Evolutionary conservation across 495 filamentous ascomycete genomes (phyloP), one percentile per base, ranked within the genome.

Genomic region (Aspergillus coremiiformis): DNA sequence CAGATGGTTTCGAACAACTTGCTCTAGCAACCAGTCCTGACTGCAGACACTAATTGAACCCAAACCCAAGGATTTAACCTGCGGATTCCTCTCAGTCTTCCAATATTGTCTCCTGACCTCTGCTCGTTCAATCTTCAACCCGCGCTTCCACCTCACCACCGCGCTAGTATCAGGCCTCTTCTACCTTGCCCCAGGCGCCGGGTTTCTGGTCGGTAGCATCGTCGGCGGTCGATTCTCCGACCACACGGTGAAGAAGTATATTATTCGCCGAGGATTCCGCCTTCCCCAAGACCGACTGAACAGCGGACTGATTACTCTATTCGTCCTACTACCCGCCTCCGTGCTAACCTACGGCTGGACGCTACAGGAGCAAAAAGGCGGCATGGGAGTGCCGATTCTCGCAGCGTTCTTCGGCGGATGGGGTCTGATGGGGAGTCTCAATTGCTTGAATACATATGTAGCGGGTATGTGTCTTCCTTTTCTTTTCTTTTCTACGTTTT

Each of bases 51-150:
- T 21, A 3, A 37, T 24, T 20, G 39, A 33, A 52, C n/a, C 51
- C 6, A 27, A 43, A 42, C 5, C 11, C 29, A 10, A 73, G 71
- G 78, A 79, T 27, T 50, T 89, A 1, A 82, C 85, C 0, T 83
- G 79, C 44, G 76, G 78, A 30, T 70, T 80, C 35, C 73, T 87
- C 20, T 75, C 85, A 35, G 86, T 78, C 71, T 85, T 84, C 58
- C 83, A 84, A 78, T 90, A 87, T 59, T 74, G 70, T 19, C 67
- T 88, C n/a, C 77, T 89, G 22, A 87, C 84, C 15, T 84, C 84
- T 14, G 85, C 85, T 54, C 83, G 84, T 44, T 81, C 84, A 57
- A 79, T 88, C 21, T 72, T 90, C 32, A 87, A 88, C 59, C 84
- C 84, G 2, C 78, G 84, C 19, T 90, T 88, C 70, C 57, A 83